Evolutionary conservation across 805 yeast species (phyloP).

Genomic region (Saccharomycopsis lassenensis): DNA sequence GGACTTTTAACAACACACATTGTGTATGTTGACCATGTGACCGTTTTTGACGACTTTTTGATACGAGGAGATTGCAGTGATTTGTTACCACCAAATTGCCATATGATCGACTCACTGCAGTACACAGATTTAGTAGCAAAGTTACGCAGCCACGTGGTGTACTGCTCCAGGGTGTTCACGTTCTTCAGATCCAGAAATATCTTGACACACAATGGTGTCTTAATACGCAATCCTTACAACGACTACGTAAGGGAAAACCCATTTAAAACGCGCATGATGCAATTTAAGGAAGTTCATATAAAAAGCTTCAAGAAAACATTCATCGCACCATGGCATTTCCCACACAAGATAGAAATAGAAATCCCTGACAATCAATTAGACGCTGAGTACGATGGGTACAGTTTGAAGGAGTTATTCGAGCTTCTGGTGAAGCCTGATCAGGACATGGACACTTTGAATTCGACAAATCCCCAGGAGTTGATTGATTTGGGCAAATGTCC

Average conservation of each 20-base stretch:
- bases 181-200: slow-evolving; percentile 10
- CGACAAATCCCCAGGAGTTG: too few relatives aligned
- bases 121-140: too few relatives aligned
- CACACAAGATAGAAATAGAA: slow-evolving; percentile 5
- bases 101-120: too few relatives aligned
- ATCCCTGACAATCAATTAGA: neutral
- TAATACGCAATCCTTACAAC: slow-evolving; percentile 4
- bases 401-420: neutral
- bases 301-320: slow-evolving; percentile 4
- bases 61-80: neutral
- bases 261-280: slow-evolving; percentile 2
- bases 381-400: slow-evolving; percentile 3
- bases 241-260: slow-evolving; percentile 4
- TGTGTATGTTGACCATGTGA: slow-evolving; percentile 8
- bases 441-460: too few relatives aligned
- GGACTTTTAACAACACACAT: slow-evolving; percentile 10
- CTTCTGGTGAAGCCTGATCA: neutral
- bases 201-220: slow-evolving; percentile 11
- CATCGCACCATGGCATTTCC: slow-evolving; percentile 10
- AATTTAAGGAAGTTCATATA: slow-evolving; percentile 8
- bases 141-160: slow-evolving; percentile 7
- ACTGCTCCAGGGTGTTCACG: slow-evolving; percentile 8
- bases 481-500: neutral
- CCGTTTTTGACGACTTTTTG: slow-evolving; percentile 4
- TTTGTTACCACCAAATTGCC: neutral